A percentile compares a stretch with the other conserved stretches of the same genome.
Conservation (phyloP, 1,284 basidiomycete species). For the Marasmius fiardii region DNA sequence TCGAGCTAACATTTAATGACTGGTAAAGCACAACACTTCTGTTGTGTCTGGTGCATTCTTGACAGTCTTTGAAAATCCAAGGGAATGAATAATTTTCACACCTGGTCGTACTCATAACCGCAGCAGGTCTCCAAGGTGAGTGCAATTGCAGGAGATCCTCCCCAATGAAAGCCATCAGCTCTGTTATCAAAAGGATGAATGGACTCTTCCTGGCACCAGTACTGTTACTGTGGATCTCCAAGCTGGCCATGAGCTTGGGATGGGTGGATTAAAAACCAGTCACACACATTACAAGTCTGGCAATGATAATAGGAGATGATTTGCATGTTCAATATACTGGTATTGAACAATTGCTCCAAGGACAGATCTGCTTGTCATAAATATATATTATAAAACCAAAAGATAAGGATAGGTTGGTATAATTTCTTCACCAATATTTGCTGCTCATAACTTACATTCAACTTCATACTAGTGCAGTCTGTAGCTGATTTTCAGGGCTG, state of each 20-base stretch:
- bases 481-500: background rate
- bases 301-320: background rate
- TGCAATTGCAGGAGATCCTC: too few relatives aligned
- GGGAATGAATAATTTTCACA: constrained; percentile 53
- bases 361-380: background rate
- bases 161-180: too few relatives aligned
- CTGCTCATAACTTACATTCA: background rate
- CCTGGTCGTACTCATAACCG: constrained; percentile 59
- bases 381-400: background rate
- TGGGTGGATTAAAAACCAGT: background rate
- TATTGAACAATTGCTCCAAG: background rate
- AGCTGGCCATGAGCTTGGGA: background rate
- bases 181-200: too few relatives aligned
- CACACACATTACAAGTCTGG: too few relatives aligned
- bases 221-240: background rate
- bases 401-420: background rate
- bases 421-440: background rate
- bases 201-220: background rate
- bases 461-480: background rate
- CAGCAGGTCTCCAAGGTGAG: constrained; percentile 62
- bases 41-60: constrained; percentile 54
- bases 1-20: constrained; percentile 54
- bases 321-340: background rate
- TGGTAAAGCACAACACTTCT: constrained; percentile 54
- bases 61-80: constrained; percentile 60